A percentile compares a stretch with the other conserved stretches of the same genome.
Conservation (phyloP, 179 eudicot genomes). For the Nepenthes alata region DNA sequence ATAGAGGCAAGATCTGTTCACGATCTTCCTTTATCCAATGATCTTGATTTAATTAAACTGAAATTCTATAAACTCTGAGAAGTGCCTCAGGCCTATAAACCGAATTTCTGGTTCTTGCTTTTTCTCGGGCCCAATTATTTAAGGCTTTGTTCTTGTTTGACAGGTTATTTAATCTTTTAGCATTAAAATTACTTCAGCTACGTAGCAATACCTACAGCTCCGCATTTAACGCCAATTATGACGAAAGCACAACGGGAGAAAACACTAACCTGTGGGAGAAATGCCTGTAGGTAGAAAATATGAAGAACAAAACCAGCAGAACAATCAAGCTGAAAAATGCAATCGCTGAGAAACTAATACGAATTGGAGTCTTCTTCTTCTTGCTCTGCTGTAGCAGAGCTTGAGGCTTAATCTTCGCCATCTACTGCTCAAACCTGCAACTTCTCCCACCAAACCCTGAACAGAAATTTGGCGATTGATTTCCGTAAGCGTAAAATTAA, state of each 20-base stretch:
- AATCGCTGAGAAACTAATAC: slow-evolving; percentile 42
- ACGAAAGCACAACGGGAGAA: background rate
- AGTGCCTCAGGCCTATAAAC: too few relatives aligned
- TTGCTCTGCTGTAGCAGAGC: slow-evolving; percentile 88
- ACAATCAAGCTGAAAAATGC: slow-evolving; percentile 41
- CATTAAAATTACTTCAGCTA: background rate
- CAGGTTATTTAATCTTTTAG: too few relatives aligned
- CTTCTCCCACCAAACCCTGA: too few relatives aligned
- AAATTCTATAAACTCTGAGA: too few relatives aligned
- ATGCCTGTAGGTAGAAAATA: slow-evolving; percentile 58
- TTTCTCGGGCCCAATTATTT: too few relatives aligned
- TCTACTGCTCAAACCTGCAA: slow-evolving; percentile 9
- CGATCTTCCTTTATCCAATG: too few relatives aligned
- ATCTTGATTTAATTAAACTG: too few relatives aligned
- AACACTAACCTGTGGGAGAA: slow-evolving; percentile 56
- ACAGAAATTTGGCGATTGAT: too few relatives aligned
- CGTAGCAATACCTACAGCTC: background rate
- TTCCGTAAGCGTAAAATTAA: too few relatives aligned
- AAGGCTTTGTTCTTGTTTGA: too few relatives aligned
- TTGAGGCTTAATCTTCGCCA: slow-evolving; percentile 97
- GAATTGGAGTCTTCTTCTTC: slow-evolving; percentile 88
- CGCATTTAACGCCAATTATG: background rate
- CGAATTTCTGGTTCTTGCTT: too few relatives aligned
- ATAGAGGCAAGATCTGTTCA: too few relatives aligned
- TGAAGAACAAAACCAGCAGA: slow-evolving; percentile 49